Evolutionary conservation across 371 early-diverging fungal species (phyloP), one percentile per base, ranked within the genome.

Genomic region (Conidiobolus incongruus): DNA sequence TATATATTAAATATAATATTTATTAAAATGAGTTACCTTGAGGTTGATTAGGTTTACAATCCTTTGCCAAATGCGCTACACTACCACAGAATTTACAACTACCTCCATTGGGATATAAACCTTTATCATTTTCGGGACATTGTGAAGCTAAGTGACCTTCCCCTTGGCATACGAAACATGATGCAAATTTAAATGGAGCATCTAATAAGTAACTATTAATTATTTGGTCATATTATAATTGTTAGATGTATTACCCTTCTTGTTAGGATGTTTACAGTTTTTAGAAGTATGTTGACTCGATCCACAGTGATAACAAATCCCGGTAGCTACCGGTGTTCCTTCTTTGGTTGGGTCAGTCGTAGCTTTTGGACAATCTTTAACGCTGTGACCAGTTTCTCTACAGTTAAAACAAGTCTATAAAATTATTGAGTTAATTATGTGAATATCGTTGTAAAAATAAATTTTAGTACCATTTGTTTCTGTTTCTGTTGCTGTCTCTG

Each of bases 31-130:
- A 28, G 4, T 26, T 35, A 45, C 42, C 42, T 41, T 26, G 26
- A 12, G 13, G 35, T 2, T 35, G 17, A 2, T 30, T 35, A 7
- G 41, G 40, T 22, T 40, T 70, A 59, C 94, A 93, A 43, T 92
- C 85, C 46, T 66, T 74, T 2, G 81, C 81, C 32, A 84, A 62
- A 54, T 92, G 94, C 50, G 76, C 68, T 1, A 78, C 75, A 40
- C 76, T 70, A 17, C 79, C 77, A 50, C 93, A 92, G 58, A 71
- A 82, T 37, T 70, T 67, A 61, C 93, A 93, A 26, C 73, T 56
- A 7, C 94, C 94, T 30, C 93, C 93, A 45, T 89, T 79, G 1
- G 86, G 86, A 53, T 90, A 91, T 48, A 92, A 43, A 1, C 92
- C 93, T 46, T 69, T 66, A 22, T 77, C 78, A 59, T 92, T 92